Conservation (phyloP, 352 stramenopile genomes). For the Blastocystis sp. region DNA sequence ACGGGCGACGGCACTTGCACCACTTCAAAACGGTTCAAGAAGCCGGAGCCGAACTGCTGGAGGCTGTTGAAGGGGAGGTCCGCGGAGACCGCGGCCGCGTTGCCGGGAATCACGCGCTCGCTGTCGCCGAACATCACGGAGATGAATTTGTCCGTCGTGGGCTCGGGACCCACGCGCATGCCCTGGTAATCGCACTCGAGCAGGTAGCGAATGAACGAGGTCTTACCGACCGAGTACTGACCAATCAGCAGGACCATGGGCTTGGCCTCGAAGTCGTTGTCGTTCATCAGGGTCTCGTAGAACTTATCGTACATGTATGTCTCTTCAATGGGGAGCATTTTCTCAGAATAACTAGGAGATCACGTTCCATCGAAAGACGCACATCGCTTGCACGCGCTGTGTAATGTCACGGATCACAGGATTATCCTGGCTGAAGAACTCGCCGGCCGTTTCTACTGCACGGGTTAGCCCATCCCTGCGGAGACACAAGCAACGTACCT, state of each 20-base stretch:
- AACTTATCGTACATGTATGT: conserved; percentile 90
- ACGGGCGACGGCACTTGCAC: conserved; percentile 90
- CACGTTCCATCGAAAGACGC: not conserved
- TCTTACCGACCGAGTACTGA: conserved; percentile 97
- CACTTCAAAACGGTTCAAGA: conserved; percentile 96
- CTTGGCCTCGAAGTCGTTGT: conserved; percentile 95
- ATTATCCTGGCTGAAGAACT: conserved; percentile 71
- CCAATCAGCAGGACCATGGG: conserved; percentile 95
- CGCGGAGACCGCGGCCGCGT: conserved; percentile 89
- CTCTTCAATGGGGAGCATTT: conserved; percentile 85
- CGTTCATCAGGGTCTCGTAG: conserved; percentile 87
- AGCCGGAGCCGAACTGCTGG: conserved; percentile 93
- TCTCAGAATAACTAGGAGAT: conserved; percentile 42
- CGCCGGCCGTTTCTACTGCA: conserved; percentile 52
- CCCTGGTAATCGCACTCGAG: conserved; percentile 92
- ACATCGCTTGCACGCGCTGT: conserved; percentile 55
- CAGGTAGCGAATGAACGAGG: conserved; percentile 94
- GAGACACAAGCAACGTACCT: not conserved
- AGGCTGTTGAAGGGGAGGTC: conserved; percentile 73
- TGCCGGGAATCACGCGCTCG: conserved; percentile 93
- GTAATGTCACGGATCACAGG: conserved; percentile 70
- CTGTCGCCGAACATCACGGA: conserved; percentile 95
- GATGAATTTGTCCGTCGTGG: conserved; percentile 96
- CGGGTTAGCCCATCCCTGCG: not conserved
- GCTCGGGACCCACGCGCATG: conserved; percentile 94